Conservation (phyloP, 2,329 filamentous ascomycete genomes). For the Nemania sp. region DNA sequence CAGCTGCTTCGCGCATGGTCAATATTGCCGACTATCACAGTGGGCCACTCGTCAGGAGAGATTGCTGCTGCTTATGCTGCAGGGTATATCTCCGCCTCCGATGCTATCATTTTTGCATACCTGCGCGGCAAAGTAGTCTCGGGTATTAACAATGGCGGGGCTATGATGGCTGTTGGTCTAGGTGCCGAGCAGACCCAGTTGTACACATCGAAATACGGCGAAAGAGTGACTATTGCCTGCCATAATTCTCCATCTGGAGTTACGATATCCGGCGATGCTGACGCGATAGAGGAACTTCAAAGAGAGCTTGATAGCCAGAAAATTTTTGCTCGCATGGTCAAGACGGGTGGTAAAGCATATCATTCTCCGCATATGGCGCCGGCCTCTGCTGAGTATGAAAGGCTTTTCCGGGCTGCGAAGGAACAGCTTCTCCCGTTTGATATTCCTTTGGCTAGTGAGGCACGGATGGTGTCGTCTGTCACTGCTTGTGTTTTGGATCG, state of each 20-base stretch:
- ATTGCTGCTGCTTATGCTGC: constrained; percentile 8
- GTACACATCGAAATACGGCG: not conserved
- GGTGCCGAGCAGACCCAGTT: not conserved
- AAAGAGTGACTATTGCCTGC: not conserved
- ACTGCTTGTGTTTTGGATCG: not conserved
- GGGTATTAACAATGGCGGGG: not conserved
- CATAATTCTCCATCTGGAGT: not conserved
- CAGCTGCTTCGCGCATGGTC: not conserved
- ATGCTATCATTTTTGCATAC: not conserved
- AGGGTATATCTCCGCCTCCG: not conserved
- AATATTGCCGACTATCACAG: not conserved
- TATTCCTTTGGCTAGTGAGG: not conserved
- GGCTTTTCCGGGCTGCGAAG: not conserved
- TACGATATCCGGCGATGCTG: not conserved
- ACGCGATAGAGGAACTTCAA: not conserved
- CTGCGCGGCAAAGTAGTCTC: not conserved
- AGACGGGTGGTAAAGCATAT: not conserved
- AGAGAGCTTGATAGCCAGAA: not conserved
- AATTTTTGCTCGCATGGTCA: not conserved
- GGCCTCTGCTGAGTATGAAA: not conserved
- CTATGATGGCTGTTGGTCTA: not conserved
- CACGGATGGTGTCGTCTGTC: not conserved
- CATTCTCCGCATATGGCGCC: not conserved
- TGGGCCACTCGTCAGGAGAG: constrained; percentile 11
- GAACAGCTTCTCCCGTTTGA: not conserved